Base-by-base conservation (phyloP, 257 asterid species). In the Nicotiana otophora region DNA sequence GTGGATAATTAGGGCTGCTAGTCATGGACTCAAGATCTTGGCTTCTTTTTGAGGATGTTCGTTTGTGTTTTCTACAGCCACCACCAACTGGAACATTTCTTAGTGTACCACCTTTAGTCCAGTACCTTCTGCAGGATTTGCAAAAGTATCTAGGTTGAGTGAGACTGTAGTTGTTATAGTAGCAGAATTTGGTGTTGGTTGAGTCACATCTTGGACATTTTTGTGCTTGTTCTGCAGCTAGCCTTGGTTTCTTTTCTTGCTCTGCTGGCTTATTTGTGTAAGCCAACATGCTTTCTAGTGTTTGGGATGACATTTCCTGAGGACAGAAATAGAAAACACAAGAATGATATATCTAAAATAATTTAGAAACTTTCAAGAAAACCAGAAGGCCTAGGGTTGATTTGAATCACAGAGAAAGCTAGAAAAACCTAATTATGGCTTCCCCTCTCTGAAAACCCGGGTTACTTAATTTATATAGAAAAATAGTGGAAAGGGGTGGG, bases 171-270 rank as follows among this genome's bases (percentile, higher is more conserved):
- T 95, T 95, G 91, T 95, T 95, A 92, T 95, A 95, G 88, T 95
- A 95, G 62, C 99, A 95, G 51, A 95, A 95, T 20, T 95, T 95
- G 20, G 99, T 95, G 93, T 92, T 93, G 84, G 90, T 39, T 65
- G 99, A 95, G 54, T 95, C 99, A 81, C 99, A 95, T 72, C 99
- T 82, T 39, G 99, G 99, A 93, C 99, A 95, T 81, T 91, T 95
- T 10, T 84, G 89, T 46, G 96, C 83, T 51, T 92, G 90, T 78
- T 90, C 78, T 2, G 89, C 99, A 0, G 91, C 84, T 1, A 96
- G 97, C 88, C 92, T 88, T 58, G 97, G 85, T 46, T 92, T 94
- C 90, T 91, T 94, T 28, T 94, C 97, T 83, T 88, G 96, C 86
- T 89, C 91, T 0, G 87, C 91, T 0, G 87, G 11, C 81, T 39